Evolutionary conservation across 176 grass and related monocot species (phyloP).

Genomic region (Thalia dealbata): DNA sequence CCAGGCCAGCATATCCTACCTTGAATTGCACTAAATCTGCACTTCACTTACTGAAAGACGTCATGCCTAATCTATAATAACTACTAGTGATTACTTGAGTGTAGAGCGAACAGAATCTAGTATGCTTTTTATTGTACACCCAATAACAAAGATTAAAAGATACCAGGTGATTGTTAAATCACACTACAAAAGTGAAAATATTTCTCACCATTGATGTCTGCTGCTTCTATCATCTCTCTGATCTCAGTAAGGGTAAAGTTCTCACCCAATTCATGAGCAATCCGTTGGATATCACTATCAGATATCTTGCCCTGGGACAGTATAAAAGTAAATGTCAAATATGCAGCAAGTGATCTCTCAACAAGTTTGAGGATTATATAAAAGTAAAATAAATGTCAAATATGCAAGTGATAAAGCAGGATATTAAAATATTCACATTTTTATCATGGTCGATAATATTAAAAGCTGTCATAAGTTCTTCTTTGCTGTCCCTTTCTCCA

Average conservation of each 20-base stretch:
- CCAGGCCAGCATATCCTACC: too few species aligned
- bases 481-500: conserved; percentile 63
- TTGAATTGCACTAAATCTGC: too few species aligned
- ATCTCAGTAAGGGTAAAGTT: conserved; percentile 69
- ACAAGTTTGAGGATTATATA: background rate
- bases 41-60: too few species aligned
- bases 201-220: conserved; percentile 45
- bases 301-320: conserved; percentile 68
- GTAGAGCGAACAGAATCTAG: too few species aligned
- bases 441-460: conserved; percentile 52
- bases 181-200: background rate
- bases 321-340: background rate
- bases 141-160: background rate
- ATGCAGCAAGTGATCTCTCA: too few species aligned
- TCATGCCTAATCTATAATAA: too few species aligned
- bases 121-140: too few species aligned
- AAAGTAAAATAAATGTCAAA: too few species aligned
- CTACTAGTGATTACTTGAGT: too few species aligned
- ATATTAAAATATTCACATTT: conserved; percentile 35
- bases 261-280: conserved; percentile 71
- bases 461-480: conserved; percentile 63
- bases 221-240: conserved; percentile 62
- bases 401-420: too few species aligned
- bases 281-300: conserved; percentile 54
- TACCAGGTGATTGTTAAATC: background rate